Conservation (phyloP, 345 rosid genomes). For the Punica granatum region DNA sequence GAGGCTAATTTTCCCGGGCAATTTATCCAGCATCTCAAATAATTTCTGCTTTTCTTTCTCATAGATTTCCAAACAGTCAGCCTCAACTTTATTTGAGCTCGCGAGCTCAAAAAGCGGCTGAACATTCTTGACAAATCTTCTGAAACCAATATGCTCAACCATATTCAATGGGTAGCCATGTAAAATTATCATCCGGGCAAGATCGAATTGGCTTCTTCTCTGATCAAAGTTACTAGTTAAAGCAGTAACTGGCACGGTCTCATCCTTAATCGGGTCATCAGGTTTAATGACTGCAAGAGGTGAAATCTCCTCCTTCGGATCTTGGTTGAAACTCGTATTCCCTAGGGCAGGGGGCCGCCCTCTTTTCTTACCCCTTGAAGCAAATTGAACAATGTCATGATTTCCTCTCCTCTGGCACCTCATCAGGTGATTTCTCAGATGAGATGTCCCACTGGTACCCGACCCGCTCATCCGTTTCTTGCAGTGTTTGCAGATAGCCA, state of each 20-base stretch:
- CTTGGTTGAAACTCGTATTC: conserved; percentile 20
- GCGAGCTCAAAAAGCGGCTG: conserved; percentile 66
- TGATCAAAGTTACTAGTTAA: conserved; percentile 38
- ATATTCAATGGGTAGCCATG: conserved; percentile 64
- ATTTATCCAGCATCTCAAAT: conserved; percentile 55
- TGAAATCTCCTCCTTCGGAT: conserved; percentile 45
- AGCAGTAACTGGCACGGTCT: conserved; percentile 9
- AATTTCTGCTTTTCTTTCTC: conserved; percentile 60
- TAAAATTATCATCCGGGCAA: conserved; percentile 70
- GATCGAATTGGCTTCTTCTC: conserved; percentile 63
- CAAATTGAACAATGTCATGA: conserved; percentile 28
- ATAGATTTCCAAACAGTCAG: conserved; percentile 72
- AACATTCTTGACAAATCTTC: conserved; percentile 56
- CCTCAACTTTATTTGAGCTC: conserved; percentile 44
- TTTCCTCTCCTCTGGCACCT: conserved; percentile 50
- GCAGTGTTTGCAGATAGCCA: conserved; percentile 81
- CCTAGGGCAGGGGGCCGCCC: conserved; percentile 32
- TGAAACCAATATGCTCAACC: conserved; percentile 79
- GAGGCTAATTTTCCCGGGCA: conserved; percentile 66
- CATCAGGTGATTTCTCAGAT: conserved; percentile 71
- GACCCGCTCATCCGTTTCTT: conserved; percentile 75
- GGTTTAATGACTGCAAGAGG: conserved; percentile 42
- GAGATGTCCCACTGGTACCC: conserved; percentile 79
- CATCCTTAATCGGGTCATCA: conserved; percentile 43
- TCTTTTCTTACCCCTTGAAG: conserved; percentile 50